A percentile compares a stretch with the other conserved stretches of the same genome.
These are phyloP conservation scores for Echeveria elegans DNA, from an alignment of 164 flowering plant species.

Conservation along the genomic window DNA sequence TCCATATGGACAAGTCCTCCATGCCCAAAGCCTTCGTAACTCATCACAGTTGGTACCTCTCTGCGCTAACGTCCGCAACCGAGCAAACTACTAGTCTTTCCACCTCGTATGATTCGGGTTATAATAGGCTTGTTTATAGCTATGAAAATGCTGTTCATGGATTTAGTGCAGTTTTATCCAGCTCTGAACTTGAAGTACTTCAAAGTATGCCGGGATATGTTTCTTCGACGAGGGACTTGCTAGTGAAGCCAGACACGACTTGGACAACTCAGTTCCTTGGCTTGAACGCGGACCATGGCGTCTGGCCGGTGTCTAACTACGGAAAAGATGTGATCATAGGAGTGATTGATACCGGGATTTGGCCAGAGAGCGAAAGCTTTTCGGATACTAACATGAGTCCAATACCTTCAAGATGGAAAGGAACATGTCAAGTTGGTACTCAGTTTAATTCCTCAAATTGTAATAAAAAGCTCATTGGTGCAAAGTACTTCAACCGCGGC, in stretches of 20 bases:
- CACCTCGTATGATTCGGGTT: too few species aligned
- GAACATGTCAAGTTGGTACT: slow-evolving; percentile 27
- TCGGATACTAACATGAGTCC: slow-evolving; percentile 25
- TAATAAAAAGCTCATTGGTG: slow-evolving; percentile 38
- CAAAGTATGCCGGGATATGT: slow-evolving; percentile 18
- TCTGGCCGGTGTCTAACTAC: slow-evolving; percentile 23
- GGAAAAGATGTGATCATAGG: slow-evolving; percentile 34
- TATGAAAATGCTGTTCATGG: slow-evolving; percentile 28
- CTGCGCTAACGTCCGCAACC: slow-evolving; percentile 18
- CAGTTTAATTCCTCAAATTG: slow-evolving; percentile 27
- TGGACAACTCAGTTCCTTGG: slow-evolving; percentile 23
- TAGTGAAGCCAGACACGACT: slow-evolving; percentile 19
- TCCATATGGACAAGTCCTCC: slow-evolving; percentile 25
- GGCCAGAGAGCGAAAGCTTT: slow-evolving; percentile 40
- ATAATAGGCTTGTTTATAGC: slow-evolving; percentile 23
- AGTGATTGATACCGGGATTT: slow-evolving; percentile 32
- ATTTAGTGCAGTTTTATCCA: slow-evolving; percentile 19
- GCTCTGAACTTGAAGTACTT: slow-evolving; percentile 15
- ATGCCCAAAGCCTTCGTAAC: slow-evolving; percentile 19
- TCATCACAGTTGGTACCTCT: slow-evolving; percentile 11
- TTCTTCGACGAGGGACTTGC: slow-evolving; percentile 20
- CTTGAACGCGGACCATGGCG: slow-evolving; percentile 15
- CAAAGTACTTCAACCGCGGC: slow-evolving; percentile 29
- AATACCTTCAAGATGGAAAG: slow-evolving; percentile 35
- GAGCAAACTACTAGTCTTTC: slow-evolving; percentile 10